A percentile compares a stretch with the other conserved stretches of the same genome.
Evolutionary conservation across 1,284 basidiomycete species (phyloP).

Genomic region (Porodaedalea pini): DNA sequence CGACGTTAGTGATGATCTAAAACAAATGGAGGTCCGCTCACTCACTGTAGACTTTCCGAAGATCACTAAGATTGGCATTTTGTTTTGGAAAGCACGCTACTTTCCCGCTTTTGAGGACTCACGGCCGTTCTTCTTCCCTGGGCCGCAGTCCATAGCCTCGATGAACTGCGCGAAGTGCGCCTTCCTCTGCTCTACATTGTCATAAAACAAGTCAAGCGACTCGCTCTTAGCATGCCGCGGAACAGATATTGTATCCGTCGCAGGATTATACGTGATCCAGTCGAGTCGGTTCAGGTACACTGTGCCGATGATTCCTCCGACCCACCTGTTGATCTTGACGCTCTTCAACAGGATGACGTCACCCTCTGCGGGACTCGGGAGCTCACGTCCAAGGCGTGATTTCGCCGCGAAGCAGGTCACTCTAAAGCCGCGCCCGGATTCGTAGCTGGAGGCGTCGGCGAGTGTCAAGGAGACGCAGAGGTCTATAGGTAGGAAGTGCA

Average conservation of each 20-base stretch:
- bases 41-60: too few relatives aligned
- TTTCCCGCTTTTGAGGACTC: too few relatives aligned
- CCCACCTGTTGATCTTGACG: slow-evolving; percentile 2
- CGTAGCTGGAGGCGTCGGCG: neutral
- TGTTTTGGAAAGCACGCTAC: too few relatives aligned
- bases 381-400: neutral
- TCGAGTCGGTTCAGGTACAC: slow-evolving; percentile 1
- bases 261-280: neutral
- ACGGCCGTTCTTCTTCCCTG: too few relatives aligned
- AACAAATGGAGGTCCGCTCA: too few relatives aligned
- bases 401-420: neutral
- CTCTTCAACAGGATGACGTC: slow-evolving; percentile 4
- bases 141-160: neutral
- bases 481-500: too few relatives aligned
- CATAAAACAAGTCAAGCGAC: neutral
- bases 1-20: too few relatives aligned
- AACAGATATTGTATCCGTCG: neutral
- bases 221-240: neutral
- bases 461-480: neutral
- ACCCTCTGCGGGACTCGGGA: neutral
- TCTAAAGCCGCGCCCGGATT: neutral
- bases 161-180: neutral
- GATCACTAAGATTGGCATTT: too few relatives aligned
- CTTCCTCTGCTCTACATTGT: neutral
- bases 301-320: neutral